Percentiles rank a stretch among this genome's conserved stretches.
Evolutionary conservation across 345 rosid species (phyloP).

Genomic region (Aegle marmelos): DNA sequence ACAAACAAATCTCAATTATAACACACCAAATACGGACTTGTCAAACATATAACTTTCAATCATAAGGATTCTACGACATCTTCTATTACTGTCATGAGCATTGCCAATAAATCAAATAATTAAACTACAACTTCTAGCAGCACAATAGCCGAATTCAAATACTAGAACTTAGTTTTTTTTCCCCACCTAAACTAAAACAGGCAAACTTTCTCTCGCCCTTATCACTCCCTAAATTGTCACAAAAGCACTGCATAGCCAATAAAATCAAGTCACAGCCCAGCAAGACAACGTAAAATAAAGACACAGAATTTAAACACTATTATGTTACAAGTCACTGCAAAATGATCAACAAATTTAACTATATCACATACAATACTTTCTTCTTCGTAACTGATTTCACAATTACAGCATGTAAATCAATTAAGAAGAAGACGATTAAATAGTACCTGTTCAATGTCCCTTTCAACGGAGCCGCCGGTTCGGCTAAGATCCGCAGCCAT

Average conservation of each 20-base stretch:
- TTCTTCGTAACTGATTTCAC: not conserved
- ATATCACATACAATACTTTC: not conserved
- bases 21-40: not conserved
- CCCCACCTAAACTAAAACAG: not conserved
- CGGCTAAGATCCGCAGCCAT: slow-evolving; percentile 96
- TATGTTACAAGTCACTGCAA: not conserved
- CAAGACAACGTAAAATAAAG: not conserved
- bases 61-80: not conserved
- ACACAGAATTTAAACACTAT: not conserved
- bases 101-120: not conserved
- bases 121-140: not conserved
- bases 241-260: not conserved
- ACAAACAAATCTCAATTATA: not conserved
- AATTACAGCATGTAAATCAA: not conserved
- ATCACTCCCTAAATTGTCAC: not conserved
- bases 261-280: not conserved
- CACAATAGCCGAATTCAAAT: not conserved
- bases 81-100: not conserved
- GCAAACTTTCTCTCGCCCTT: not conserved
- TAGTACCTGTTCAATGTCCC: slow-evolving; percentile 93
- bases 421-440: not conserved
- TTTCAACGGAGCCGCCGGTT: slow-evolving; percentile 75
- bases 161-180: not conserved
- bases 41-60: not conserved
- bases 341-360: not conserved